phyloP scores from a whole-genome alignment of 352 stramenopile species.

The Phytophthora sansomeana region DNA sequence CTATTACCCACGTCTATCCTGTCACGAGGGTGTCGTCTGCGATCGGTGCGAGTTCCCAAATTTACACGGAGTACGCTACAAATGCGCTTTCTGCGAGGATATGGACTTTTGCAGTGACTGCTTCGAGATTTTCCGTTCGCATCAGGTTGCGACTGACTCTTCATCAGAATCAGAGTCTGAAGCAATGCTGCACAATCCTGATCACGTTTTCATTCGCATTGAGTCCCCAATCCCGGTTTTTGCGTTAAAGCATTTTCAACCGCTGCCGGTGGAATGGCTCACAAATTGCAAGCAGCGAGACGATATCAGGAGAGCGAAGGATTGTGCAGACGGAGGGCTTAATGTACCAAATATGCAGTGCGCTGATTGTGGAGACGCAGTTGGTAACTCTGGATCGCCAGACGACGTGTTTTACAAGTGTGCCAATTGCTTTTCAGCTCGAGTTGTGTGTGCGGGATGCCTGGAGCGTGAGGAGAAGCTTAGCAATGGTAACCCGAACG shows the following conservation, averaged over 20 bases:
- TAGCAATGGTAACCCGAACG: slow-evolving; percentile 51
- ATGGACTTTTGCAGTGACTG: slow-evolving; percentile 76
- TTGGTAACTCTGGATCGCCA: slow-evolving; percentile 25
- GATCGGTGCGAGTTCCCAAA: slow-evolving; percentile 72
- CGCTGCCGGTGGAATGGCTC: slow-evolving; percentile 36
- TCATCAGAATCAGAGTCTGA: slow-evolving; percentile 31
- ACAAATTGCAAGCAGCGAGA: slow-evolving; percentile 28
- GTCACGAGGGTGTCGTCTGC: slow-evolving; percentile 75
- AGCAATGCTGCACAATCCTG: slow-evolving; percentile 45
- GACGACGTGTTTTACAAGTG: slow-evolving; percentile 69
- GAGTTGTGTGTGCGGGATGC: slow-evolving; percentile 60
- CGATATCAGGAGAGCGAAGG: slow-evolving; percentile 1
- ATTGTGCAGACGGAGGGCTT: slow-evolving; percentile 13
- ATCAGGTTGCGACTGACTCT: slow-evolving; percentile 29
- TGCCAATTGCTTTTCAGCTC: slow-evolving; percentile 60
- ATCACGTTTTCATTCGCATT: slow-evolving; percentile 76
- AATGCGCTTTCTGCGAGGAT: slow-evolving; percentile 75
- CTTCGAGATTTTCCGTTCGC: slow-evolving; percentile 55
- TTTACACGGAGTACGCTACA: slow-evolving; percentile 68
- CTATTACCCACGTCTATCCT: slow-evolving; percentile 63
- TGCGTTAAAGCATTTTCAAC: slow-evolving; percentile 62
- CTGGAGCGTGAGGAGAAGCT: slow-evolving; percentile 57
- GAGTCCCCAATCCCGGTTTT: slow-evolving; percentile 72
- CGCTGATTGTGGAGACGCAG: slow-evolving; percentile 37
- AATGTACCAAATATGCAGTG: slow-evolving; percentile 24